Evolutionary conservation across 2,329 filamentous ascomycete species (phyloP), one percentile per base, ranked within the genome.

Genomic region (Fusarium sp.): DNA sequence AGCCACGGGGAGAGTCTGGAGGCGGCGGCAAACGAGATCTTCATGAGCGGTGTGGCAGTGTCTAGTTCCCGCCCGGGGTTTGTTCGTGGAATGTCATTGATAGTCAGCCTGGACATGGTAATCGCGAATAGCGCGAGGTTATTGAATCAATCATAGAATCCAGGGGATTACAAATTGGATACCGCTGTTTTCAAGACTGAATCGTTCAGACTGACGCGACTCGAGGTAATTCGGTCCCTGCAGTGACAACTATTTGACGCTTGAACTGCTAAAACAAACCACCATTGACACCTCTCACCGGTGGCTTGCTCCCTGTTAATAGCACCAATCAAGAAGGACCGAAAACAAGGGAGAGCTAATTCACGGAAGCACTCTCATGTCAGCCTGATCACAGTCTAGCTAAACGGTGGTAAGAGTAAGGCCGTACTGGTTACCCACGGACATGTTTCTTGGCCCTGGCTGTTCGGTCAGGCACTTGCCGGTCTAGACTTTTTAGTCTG

Each of bases 21-120:
- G 25, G 15, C 27, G 47, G 57, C 12, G 38, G 25, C 38, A 47
- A 22, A 45, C 20, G 38, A 33, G 37, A 58, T 58, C 32, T 58
- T 37, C 54, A 58, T 58, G 33, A 58, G 54, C 54, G 54, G 54
- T 58, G 54, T 58, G 54, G 54, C 54, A 38, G 54, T 58, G 35
- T 27, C 25, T 58, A 58, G 54, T 37, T 58, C 54, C 54, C 54
- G 54, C 35, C 54, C 35, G 33, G 33, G 54, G 32, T 57, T 25
- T 37, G 15, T 9, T 45, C 40, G 4, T 45, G 37, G 56, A 43
- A 35, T 40, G 56, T 40, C 56, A 59, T 30, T 59, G 56, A 59
- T 35, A 40, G 56, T 43, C 56, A 27, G 33, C 15, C 5, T 27
- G 15, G 14, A 40, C n/a, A 20, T 56, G 25, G 50, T 30, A 54